phyloP scores from a whole-genome alignment of 2,329 filamentous ascomycete genomes.

The Ophioceras dolichostomum region DNA sequence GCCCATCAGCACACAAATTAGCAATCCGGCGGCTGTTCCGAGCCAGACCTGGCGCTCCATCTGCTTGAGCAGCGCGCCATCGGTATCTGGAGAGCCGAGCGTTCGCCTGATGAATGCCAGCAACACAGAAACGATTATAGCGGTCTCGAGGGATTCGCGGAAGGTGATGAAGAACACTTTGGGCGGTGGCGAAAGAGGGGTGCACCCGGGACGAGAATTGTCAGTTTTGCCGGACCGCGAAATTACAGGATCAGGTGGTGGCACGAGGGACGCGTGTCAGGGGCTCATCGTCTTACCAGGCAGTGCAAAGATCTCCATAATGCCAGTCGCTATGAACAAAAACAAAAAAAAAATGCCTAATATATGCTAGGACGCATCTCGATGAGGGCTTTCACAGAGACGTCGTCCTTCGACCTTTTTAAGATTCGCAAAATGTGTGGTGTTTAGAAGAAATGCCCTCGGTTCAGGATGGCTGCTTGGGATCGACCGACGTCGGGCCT shows the following conservation, averaged over 20 bases:
- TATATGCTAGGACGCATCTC: no score
- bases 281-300: conserved; percentile 26
- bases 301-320: conserved; percentile 60
- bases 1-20: conserved; percentile 50
- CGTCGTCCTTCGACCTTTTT: no score
- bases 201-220: no score
- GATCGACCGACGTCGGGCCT: no score
- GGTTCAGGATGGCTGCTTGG: no score
- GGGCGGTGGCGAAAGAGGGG: no score
- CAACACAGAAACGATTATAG: conserved; percentile 77
- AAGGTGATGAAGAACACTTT: conserved; percentile 81
- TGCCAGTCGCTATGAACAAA: no score
- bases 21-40: conserved; percentile 44
- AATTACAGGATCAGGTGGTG: not conserved
- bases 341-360: no score
- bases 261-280: not conserved
- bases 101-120: conserved; percentile 78
- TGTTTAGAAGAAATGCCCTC: no score
- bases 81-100: conserved; percentile 49
- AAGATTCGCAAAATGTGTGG: no score
- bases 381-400: no score
- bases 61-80: conserved; percentile 52
- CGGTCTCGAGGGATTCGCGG: conserved; percentile 71
- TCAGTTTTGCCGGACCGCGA: not conserved
- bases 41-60: conserved; percentile 61